These are phyloP conservation scores for Colletotrichum lini DNA, from an alignment of 2,329 filamentous ascomycete genomes.

Conservation along the genomic window DNA sequence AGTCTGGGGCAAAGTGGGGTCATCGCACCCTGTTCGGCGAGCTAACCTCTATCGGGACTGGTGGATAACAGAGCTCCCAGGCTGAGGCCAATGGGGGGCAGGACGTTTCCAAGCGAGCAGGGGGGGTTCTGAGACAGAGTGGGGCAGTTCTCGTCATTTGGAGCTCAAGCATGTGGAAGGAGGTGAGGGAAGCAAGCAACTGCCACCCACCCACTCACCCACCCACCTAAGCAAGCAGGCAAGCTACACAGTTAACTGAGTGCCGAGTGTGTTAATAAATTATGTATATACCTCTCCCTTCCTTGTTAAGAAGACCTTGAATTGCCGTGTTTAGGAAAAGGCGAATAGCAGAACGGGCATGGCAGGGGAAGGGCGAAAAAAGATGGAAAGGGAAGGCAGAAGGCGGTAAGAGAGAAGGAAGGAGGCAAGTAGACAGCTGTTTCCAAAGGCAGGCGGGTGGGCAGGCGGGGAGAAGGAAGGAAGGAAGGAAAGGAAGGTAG, in stretches of 20 bases:
- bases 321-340: too few relatives aligned
- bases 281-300: too few relatives aligned
- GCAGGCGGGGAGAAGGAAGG: background rate
- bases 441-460: background rate
- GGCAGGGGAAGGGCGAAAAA: too few relatives aligned
- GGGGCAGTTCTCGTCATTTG: background rate
- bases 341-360: background rate
- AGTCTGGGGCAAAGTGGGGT: background rate
- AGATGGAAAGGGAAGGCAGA: background rate
- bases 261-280: too few relatives aligned
- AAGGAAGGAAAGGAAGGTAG: background rate
- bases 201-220: too few relatives aligned
- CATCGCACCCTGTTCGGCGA: background rate
- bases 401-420: background rate
- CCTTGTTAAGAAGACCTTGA: too few relatives aligned
- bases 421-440: too few relatives aligned
- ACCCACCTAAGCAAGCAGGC: too few relatives aligned
- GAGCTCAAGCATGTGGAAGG: slow-evolving; percentile 1
- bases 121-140: background rate
- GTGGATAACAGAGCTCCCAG: background rate
- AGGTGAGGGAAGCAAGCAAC: background rate
- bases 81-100: background rate
- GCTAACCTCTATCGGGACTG: background rate
- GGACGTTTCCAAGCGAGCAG: slow-evolving; percentile 28
- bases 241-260: too few relatives aligned